Conservation (phyloP, 352 stramenopile genomes). For the Phytophthora citricola region DNA sequence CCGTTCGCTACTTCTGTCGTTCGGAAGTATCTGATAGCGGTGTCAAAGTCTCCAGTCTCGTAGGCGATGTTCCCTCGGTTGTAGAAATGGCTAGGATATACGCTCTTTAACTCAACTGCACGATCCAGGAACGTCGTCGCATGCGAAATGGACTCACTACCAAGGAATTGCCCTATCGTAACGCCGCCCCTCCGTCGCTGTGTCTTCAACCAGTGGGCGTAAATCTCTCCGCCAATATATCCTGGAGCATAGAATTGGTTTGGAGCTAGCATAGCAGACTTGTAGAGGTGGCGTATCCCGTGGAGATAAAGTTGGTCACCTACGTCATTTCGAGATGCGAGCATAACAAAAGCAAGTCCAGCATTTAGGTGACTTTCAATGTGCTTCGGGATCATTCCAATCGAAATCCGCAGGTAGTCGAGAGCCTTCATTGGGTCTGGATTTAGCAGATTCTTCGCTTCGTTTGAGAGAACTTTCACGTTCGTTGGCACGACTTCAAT, state of each 20-base stretch:
- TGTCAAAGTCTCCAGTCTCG: conserved; percentile 40
- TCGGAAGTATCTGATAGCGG: conserved; percentile 43
- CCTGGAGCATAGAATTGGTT: conserved; percentile 34
- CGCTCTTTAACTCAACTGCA: conserved; percentile 33
- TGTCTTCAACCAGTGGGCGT: conserved; percentile 41
- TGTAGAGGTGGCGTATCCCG: conserved; percentile 58
- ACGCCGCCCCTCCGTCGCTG: conserved; percentile 7
- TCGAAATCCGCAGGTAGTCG: conserved; percentile 41
- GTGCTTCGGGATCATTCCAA: conserved; percentile 52
- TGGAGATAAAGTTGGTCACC: conserved; percentile 38
- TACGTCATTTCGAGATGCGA: conserved; percentile 14
- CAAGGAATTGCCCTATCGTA: conserved; percentile 25
- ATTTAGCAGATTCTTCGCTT: conserved; percentile 68
- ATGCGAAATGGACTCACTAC: conserved; percentile 35
- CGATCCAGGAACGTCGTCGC: conserved; percentile 42
- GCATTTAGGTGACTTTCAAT: conserved; percentile 66
- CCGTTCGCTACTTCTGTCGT: conserved; percentile 42
- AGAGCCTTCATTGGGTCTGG: conserved; percentile 47
- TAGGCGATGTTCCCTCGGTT: conserved; percentile 47
- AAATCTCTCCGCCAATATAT: conserved; percentile 47
- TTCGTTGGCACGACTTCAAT: conserved; percentile 67
- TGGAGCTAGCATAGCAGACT: conserved; percentile 38
- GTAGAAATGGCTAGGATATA: conserved; percentile 52
- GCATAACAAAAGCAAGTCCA: conserved; percentile 47
- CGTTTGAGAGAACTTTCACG: conserved; percentile 81